Evolutionary conservation across 306 rosid genomes (phyloP).

Genomic region (Pyrus communis): DNA sequence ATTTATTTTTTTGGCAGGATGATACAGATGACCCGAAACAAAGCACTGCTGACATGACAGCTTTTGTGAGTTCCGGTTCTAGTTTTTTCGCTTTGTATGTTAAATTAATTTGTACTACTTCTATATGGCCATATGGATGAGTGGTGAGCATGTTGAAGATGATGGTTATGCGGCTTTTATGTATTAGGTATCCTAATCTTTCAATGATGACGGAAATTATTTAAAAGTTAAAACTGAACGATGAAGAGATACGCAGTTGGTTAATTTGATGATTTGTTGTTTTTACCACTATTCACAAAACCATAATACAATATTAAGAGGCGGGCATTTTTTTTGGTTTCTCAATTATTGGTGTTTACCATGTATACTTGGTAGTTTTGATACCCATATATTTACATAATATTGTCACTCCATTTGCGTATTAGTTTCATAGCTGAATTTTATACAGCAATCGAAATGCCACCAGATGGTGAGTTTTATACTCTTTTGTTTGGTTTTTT

Average conservation of each 20-base stretch:
- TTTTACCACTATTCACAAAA: neutral
- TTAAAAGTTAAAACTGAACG: no score
- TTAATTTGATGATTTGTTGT: neutral
- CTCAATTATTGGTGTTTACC: neutral
- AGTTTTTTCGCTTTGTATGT: no score
- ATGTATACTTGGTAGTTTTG: neutral
- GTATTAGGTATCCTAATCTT: no score
- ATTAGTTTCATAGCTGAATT: neutral
- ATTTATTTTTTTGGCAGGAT: no score
- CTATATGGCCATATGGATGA: no score
- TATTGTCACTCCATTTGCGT: neutral
- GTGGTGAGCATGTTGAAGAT: no score
- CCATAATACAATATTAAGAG: neutral
- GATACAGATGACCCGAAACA: no score
- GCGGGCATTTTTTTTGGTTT: neutral
- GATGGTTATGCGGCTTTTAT: no score
- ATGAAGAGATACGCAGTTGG: neutral
- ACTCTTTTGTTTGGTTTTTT: conserved; percentile 8
- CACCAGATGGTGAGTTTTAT: neutral
- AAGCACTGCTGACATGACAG: no score
- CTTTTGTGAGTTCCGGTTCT: no score
- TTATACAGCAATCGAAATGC: neutral
- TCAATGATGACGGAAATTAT: no score
- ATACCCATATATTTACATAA: neutral
- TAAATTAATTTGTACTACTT: no score